A percentile compares a stretch with the other conserved stretches of the same genome.
These are phyloP conservation scores for Anastatica hierochuntica DNA, from an alignment of 345 rosid species.

Conservation along the genomic window DNA sequence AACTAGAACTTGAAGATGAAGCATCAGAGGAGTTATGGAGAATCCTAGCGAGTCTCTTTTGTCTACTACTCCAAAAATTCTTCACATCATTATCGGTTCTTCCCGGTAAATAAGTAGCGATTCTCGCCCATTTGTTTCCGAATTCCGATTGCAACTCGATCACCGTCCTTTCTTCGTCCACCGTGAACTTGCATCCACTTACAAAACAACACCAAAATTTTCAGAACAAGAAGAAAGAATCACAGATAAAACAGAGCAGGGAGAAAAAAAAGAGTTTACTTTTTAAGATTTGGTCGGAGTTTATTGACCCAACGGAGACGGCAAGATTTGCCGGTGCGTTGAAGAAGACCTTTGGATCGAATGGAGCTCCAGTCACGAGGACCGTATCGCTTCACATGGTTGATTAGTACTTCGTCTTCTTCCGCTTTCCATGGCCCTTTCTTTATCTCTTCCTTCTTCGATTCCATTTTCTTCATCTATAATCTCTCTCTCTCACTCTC, in stretches of 20 bases:
- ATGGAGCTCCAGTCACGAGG: conserved; percentile 99
- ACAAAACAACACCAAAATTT: background rate
- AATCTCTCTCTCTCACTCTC: background rate
- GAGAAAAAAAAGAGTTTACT: conserved; percentile 39
- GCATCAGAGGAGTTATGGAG: conserved; percentile 38
- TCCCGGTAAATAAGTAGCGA: conserved; percentile 74
- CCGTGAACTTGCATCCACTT: conserved; percentile 86
- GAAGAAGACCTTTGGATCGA: conserved; percentile 95
- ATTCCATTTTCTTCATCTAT: conserved; percentile 33
- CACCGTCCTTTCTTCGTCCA: conserved; percentile 81
- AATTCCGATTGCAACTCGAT: conserved; percentile 74
- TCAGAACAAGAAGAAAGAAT: background rate
- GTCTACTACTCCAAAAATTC: conserved; percentile 95
- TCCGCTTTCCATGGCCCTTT: conserved; percentile 96
- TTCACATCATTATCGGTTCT: conserved; percentile 92
- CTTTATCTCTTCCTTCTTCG: conserved; percentile 40
- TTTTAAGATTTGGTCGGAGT: conserved; percentile 84
- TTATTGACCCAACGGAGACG: conserved; percentile 99
- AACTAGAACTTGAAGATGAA: conserved; percentile 28
- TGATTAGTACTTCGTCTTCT: conserved; percentile 70
- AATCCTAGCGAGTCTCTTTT: conserved; percentile 71
- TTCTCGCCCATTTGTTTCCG: conserved; percentile 95
- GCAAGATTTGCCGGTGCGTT: conserved; percentile 83
- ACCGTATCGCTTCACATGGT: conserved; percentile 64
- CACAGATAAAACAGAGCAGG: background rate